A percentile compares a stretch with the other conserved stretches of the same genome.
These are phyloP conservation scores for Apiospora malaysiana DNA, from an alignment of 2,329 filamentous ascomycete species.

Conservation along the genomic window DNA sequence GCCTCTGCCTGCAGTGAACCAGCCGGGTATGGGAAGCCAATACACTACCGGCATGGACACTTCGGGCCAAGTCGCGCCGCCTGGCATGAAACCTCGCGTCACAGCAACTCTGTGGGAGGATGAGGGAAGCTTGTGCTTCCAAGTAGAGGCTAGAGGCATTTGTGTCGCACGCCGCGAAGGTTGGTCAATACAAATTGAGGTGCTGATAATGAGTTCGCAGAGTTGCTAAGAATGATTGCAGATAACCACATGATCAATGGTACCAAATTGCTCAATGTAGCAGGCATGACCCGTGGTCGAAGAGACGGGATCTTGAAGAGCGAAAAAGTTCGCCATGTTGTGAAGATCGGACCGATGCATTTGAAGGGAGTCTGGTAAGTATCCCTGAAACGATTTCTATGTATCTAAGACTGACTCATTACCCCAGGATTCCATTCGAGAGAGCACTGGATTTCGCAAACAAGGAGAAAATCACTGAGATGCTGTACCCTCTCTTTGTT, in stretches of 20 bases:
- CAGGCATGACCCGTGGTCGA: constrained; percentile 95
- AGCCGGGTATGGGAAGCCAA: constrained; percentile 58
- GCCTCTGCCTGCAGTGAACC: constrained; percentile 68
- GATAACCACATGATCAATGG: constrained; percentile 95
- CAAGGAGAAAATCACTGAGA: constrained; percentile 98
- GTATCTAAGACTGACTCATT: constrained; percentile 24
- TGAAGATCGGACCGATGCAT: constrained; percentile 99
- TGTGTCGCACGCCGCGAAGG: constrained; percentile 94
- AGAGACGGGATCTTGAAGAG: constrained; percentile 97
- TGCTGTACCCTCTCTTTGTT: constrained; percentile 94
- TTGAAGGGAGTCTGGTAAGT: constrained; percentile 95
- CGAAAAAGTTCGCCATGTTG: constrained; percentile 94
- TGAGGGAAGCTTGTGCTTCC: constrained; percentile 95
- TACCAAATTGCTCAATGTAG: constrained; percentile 95
- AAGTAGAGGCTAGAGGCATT: constrained; percentile 94
- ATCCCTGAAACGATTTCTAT: constrained; percentile 1
- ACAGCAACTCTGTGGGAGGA: constrained; percentile 98
- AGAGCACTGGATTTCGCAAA: constrained; percentile 98
- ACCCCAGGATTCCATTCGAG: constrained; percentile 89
- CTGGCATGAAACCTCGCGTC: constrained; percentile 94
- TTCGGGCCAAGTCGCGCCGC: constrained; percentile 90
- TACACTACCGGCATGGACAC: constrained; percentile 68
- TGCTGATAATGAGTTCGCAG: constrained; percentile 27
- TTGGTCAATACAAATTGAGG: constrained; percentile 43
- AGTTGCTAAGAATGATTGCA: neutral